Conservation (phyloP, 371 early-diverging fungal species). For the Syncephalastrum monosporum region DNA sequence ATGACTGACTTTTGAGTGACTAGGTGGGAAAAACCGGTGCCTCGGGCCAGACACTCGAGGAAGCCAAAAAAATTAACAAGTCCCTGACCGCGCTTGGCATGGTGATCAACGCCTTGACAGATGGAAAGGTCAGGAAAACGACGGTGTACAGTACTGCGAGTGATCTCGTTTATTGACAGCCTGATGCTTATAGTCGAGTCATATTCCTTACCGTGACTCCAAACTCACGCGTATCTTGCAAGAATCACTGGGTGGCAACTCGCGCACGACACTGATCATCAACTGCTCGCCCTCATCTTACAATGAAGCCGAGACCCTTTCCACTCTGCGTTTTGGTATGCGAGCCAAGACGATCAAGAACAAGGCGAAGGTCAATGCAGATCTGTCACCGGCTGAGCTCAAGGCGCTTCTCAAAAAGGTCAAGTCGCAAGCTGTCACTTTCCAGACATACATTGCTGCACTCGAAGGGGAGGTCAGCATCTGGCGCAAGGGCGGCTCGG, state of each 20-base stretch:
- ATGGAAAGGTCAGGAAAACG: conserved; percentile 68
- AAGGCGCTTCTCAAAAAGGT: conserved; percentile 88
- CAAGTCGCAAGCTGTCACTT: conserved; percentile 75
- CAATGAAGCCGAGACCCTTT: conserved; percentile 94
- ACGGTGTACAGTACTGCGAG: neutral
- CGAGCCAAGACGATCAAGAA: conserved; percentile 98
- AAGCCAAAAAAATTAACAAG: conserved; percentile 99
- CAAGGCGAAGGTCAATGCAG: conserved; percentile 97
- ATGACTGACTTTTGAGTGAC: neutral
- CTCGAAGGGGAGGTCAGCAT: conserved; percentile 85
- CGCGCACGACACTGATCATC: conserved; percentile 95
- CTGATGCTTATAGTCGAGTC: conserved; percentile 67
- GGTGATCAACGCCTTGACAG: conserved; percentile 97
- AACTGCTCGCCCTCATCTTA: conserved; percentile 95
- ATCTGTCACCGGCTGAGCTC: conserved; percentile 89
- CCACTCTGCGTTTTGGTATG: conserved; percentile 96
- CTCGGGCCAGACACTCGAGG: conserved; percentile 97
- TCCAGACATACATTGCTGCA: conserved; percentile 78
- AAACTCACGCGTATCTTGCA: conserved; percentile 98
- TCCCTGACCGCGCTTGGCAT: conserved; percentile 97
- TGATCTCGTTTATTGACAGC: conserved; percentile 1
- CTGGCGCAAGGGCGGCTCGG: conserved; percentile 85
- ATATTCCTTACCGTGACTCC: conserved; percentile 98
- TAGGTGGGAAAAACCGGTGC: conserved; percentile 96
- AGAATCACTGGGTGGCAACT: conserved; percentile 98